Evolutionary conservation across 352 stramenopile species (phyloP).

Genomic region (Plasmopara viticola): DNA sequence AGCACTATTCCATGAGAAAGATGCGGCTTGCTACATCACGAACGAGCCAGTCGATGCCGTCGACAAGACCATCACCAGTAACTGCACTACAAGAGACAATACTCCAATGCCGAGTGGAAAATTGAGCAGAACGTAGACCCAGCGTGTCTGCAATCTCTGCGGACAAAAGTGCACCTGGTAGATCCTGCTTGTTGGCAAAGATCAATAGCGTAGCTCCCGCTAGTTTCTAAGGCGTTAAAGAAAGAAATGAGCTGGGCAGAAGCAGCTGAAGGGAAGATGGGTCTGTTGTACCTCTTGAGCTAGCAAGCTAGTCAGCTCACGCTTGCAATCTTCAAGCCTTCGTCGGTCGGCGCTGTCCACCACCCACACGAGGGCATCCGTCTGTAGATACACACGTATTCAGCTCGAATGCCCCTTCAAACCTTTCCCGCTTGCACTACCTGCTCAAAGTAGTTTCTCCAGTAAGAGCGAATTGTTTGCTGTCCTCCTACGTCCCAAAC

Average conservation of each 20-base stretch:
- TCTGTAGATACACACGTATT: constrained; percentile 37
- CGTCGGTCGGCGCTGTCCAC: constrained; percentile 94
- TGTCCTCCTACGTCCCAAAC: constrained; percentile 99
- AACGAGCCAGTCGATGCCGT: constrained; percentile 98
- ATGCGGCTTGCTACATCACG: constrained; percentile 94
- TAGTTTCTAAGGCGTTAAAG: constrained; percentile 81
- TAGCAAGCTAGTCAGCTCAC: constrained; percentile 86
- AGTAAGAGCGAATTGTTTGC: constrained; percentile 98
- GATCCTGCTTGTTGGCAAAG: constrained; percentile 99
- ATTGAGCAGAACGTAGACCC: constrained; percentile 73
- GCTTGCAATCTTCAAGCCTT: constrained; percentile 91
- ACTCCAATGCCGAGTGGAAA: constrained; percentile 81
- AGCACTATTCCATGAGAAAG: constrained; percentile 86
- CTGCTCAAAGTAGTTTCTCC: constrained; percentile 99
- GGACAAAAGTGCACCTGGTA: constrained; percentile 86
- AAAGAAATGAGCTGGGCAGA: neutral
- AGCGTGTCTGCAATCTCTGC: constrained; percentile 90
- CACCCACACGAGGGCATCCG: constrained; percentile 99
- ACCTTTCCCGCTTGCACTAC: neutral
- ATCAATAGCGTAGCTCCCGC: constrained; percentile 97
- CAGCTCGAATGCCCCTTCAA: neutral
- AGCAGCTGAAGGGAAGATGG: neutral
- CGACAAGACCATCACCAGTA: constrained; percentile 91
- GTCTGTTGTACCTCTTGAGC: constrained; percentile 65
- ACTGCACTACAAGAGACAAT: constrained; percentile 96